phyloP scores from a whole-genome alignment of 225 moss, liverwort and hornwort genomes.

The Anthoceros angustus region DNA sequence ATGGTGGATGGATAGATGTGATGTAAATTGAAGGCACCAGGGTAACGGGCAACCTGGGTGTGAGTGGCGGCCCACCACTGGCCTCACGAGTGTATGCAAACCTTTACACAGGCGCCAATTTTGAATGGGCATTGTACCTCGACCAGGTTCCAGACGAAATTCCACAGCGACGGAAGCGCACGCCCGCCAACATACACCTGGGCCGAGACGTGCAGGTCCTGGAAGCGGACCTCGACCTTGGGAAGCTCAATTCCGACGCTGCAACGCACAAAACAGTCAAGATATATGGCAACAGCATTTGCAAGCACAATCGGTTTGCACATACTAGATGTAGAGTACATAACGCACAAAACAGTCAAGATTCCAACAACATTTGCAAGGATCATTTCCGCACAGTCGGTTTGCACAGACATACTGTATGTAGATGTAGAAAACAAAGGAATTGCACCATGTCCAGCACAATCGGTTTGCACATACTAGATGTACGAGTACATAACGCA shows the following conservation, averaged over 20 bases:
- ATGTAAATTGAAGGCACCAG: too few relatives aligned
- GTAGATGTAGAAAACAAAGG: too few relatives aligned
- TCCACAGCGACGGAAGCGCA: constrained; percentile 18
- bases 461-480: not conserved
- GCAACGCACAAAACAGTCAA: constrained; percentile 4
- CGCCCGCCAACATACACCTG: constrained; percentile 25
- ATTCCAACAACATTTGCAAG: not conserved
- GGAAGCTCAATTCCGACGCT: constrained; percentile 22
- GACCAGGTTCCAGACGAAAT: constrained; percentile 18
- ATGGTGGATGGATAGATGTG: too few relatives aligned
- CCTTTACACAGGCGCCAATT: not conserved
- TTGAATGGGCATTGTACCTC: constrained; percentile 11
- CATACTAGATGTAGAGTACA: too few relatives aligned
- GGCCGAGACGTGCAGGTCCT: constrained; percentile 15
- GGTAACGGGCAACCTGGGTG: too few relatives aligned
- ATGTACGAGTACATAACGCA: too few relatives aligned
- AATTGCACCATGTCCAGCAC: constrained; percentile 17
- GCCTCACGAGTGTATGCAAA: too few relatives aligned
- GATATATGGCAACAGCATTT: constrained; percentile 21
- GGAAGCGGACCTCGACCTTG: constrained; percentile 27
- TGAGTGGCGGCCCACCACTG: too few relatives aligned
- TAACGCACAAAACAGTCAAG: not conserved
- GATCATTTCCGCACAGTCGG: too few relatives aligned
- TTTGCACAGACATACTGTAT: too few relatives aligned
- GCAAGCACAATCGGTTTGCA: constrained; percentile 17